These are phyloP conservation scores for Paramecium primaurelia DNA, from an alignment of 73 alveolate species.

Conservation along the genomic window DNA sequence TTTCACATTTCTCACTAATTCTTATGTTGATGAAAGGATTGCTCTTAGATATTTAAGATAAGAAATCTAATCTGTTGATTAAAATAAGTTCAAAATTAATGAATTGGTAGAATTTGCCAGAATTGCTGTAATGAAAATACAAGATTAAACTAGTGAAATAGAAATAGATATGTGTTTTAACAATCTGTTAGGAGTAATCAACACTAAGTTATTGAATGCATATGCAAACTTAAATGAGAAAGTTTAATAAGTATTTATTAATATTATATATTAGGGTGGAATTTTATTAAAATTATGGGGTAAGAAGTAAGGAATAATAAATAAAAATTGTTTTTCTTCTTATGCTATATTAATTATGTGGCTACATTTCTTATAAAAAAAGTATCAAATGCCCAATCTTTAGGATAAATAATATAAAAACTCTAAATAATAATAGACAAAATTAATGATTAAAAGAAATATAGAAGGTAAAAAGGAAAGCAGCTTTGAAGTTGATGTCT, in stretches of 20 bases:
- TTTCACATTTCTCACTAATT: neutral
- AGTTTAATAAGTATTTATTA: neutral
- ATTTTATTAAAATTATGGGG: constrained; percentile 10
- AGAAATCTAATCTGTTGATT: neutral
- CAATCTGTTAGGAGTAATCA: constrained; percentile 6
- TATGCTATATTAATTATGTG: constrained; percentile 34
- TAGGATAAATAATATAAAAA: neutral
- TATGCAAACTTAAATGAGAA: neutral
- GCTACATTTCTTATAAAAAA: neutral
- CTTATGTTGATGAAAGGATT: neutral
- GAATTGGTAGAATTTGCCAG: neutral
- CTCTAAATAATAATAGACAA: neutral
- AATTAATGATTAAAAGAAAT: neutral
- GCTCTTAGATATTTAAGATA: neutral
- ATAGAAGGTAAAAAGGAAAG: neutral
- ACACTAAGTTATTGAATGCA: neutral
- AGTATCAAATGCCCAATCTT: neutral
- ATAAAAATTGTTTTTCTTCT: neutral
- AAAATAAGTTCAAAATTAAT: neutral
- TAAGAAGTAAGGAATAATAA: neutral
- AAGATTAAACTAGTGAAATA: neutral
- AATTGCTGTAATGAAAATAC: neutral
- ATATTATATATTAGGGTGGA: neutral
- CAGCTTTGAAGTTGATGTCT: neutral
- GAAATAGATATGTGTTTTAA: constrained; percentile 17